Base-by-base conservation (phyloP, 768 basidiomycete genomes). In the Hortiboletus flavorubellus region DNA sequence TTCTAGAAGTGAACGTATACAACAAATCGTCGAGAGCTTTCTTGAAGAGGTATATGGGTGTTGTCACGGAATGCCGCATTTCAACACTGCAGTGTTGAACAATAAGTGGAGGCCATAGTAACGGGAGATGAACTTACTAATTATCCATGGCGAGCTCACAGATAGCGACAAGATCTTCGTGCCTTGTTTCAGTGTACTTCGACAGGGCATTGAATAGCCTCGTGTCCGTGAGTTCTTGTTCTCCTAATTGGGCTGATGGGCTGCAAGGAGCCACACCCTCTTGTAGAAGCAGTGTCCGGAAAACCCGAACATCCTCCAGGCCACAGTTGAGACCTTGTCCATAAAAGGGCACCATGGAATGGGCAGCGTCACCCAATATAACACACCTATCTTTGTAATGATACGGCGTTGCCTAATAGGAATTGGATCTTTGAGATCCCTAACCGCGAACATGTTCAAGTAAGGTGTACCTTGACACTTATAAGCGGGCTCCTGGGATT, bases 291-390 rank as follows among this genome's bases (percentile, higher is more conserved):
- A 94, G 74, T 31, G 83, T 78, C 55, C 85, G 82, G 60, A 99
- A 80, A 49, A 98, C 83, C 61, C 97, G 85, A 63, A 98, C 94
- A 72, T 99, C 96, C 74, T 99, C 96, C 49, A 99, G 81, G 15
- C 96, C 96, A 68, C 95, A 97, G 68, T 99, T 99, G 63, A 98
- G 80, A 40, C 96, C 96, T 78, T 99, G 96, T 41, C 96, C 91
- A 69, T 90, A 94, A 75, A 94, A 95, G 59, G 96, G 95, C n/a
- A 95, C 94, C 94, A 98, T 98, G 41, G 93, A 89, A 72, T 99
- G 96, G 11, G 93, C 92, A 39, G 96, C 89, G 72, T 99, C 96
- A 52, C 96, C 96, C 47, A 99, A 74, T 52, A 98, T 81, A 38
- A 98, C 80, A 59, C 79, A 92, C 63, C 90, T 81, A 75, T 93